Percentiles rank a stretch among this genome's conserved stretches.
phyloP scores from a whole-genome alignment of 306 rosid genomes.

The Abrus pulchellus region DNA sequence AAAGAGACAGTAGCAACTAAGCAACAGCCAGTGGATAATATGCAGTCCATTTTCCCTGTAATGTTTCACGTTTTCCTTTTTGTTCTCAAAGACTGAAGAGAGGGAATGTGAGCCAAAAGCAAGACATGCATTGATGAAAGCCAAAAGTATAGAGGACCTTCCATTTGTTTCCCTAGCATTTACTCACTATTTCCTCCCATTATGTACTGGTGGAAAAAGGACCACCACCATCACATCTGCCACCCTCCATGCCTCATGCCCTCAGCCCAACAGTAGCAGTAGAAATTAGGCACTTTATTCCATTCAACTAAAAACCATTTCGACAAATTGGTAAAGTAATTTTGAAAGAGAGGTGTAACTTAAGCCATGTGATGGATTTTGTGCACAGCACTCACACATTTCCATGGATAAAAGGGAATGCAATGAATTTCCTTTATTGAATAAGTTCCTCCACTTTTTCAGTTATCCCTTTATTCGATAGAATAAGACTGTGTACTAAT shows the following conservation, averaged over 20 bases:
- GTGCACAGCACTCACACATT: constrained; percentile 33
- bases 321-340: constrained; percentile 8
- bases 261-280: constrained; percentile 17
- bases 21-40: constrained; percentile 31
- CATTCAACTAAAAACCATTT: constrained; percentile 43
- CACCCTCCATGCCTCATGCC: constrained; percentile 35
- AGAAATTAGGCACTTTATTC: constrained; percentile 23
- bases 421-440: constrained; percentile 10
- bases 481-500: constrained; percentile 6
- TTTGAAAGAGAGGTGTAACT: constrained; percentile 25
- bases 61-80: constrained; percentile 17
- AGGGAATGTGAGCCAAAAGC: neutral
- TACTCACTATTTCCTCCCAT: neutral
- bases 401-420: neutral
- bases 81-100: constrained; percentile 21
- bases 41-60: constrained; percentile 18
- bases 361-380: constrained; percentile 17
- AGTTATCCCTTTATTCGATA: constrained; percentile 16
- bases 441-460: constrained; percentile 36
- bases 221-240: constrained; percentile 36
- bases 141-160: constrained; percentile 19
- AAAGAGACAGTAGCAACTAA: constrained; percentile 22
- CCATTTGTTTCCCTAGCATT: neutral
- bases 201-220: constrained; percentile 7
- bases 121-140: neutral